Evolutionary conservation across 1,139 yeast genomes (phyloP).

Genomic region (Hanseniaspora gamundiae): DNA sequence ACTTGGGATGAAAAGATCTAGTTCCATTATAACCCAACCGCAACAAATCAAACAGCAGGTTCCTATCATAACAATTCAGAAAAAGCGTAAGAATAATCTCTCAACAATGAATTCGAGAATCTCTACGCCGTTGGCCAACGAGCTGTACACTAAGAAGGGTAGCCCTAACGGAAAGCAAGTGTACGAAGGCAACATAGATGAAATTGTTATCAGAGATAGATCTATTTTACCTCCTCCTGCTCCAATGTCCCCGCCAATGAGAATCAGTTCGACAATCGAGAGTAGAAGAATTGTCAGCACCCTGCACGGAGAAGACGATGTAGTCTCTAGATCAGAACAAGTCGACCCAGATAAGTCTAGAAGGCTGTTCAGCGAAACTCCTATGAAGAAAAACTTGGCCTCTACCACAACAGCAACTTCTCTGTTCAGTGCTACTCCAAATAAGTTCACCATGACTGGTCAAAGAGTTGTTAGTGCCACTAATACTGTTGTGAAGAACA

Average conservation of each 20-base stretch:
- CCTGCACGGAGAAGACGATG: constrained; percentile 17
- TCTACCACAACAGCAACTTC: not conserved
- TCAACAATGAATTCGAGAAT: constrained; percentile 10
- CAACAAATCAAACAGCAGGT: constrained; percentile 2
- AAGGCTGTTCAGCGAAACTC: constrained; percentile 15
- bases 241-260: constrained; percentile 27
- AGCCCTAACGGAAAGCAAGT: constrained; percentile 8
- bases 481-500: constrained; percentile 7
- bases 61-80: constrained; percentile 7
- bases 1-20: constrained; percentile 7
- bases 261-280: constrained; percentile 26
- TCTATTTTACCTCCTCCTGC: constrained; percentile 26
- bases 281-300: constrained; percentile 17
- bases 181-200: constrained; percentile 2
- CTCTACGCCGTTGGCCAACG: constrained; percentile 28
- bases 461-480: constrained; percentile 21
- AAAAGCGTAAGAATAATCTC: constrained; percentile 5
- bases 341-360: constrained; percentile 27
- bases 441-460: constrained; percentile 20
- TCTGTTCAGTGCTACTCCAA: constrained; percentile 17
- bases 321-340: constrained; percentile 25
- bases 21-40: constrained; percentile 4
- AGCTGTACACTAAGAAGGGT: constrained; percentile 24
- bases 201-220: constrained; percentile 15
- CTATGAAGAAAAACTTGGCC: not conserved